Percentiles rank a stretch among this genome's conserved stretches.
Conservation (phyloP, 73 alveolate species). For the Paramecium sexaurelia region DNA sequence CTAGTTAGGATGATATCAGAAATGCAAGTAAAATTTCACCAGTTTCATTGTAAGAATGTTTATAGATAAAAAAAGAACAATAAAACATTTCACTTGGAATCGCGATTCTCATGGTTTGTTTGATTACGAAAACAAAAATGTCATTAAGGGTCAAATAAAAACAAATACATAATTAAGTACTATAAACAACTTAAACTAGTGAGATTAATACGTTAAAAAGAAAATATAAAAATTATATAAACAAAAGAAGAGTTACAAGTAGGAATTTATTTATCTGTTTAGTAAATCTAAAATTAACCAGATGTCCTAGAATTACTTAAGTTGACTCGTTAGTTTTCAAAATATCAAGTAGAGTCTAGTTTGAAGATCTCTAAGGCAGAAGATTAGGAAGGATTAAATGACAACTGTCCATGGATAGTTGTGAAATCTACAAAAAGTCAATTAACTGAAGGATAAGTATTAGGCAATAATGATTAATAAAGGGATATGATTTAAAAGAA, state of each 20-base stretch:
- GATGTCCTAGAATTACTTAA: slow-evolving; percentile 13
- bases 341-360: slow-evolving; percentile 4
- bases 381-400: slow-evolving; percentile 64
- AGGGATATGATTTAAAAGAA: slow-evolving; percentile 79
- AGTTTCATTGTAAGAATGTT: slow-evolving; percentile 9
- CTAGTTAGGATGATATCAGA: slow-evolving; percentile 32
- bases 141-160: slow-evolving; percentile 66
- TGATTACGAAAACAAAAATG: slow-evolving; percentile 80
- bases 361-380: neutral
- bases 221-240: neutral
- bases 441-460: slow-evolving; percentile 28
- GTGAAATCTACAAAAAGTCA: slow-evolving; percentile 59
- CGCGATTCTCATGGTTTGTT: slow-evolving; percentile 84
- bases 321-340: neutral
- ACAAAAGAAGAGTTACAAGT: slow-evolving; percentile 40
- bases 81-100: slow-evolving; percentile 79
- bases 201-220: slow-evolving; percentile 4
- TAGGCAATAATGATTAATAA: neutral
- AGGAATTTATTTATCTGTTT: neutral
- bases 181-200: neutral
- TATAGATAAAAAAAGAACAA: slow-evolving; percentile 12
- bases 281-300: neutral
- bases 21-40: slow-evolving; percentile 16
- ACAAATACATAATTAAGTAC: slow-evolving; percentile 53
- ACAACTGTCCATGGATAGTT: slow-evolving; percentile 66